Evolutionary conservation across 257 asterid species (phyloP), one percentile per base, ranked within the genome.

Genomic region (Scutellaria baicalensis): DNA sequence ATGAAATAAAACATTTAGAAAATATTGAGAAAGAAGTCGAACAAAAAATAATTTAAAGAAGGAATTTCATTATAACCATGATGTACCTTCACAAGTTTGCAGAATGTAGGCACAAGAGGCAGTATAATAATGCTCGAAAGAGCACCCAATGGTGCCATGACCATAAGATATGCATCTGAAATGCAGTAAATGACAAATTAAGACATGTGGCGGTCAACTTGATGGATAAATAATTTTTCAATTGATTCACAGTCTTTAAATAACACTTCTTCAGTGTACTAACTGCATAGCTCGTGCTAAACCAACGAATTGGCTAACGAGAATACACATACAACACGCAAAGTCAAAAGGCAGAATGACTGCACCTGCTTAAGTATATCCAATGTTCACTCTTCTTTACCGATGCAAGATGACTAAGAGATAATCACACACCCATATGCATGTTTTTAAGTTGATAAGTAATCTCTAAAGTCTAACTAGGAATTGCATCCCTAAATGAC

Each of bases 161-260:
- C 78, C 88, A 80, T 69, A 75, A 83, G 80, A 69, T 69, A 72
- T 56, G 84, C 84, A 83, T 83, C 85, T 83, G 82, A 47, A 62
- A 62, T 60, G 57, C 70, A 62, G 8, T 44, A 64, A 27, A 27
- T 5, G 54, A 51, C 6, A 49, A n/a, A 62, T 44, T 42, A 42
- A 9, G 38, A 62, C 27, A 49, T 43, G 42, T 51, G 38, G 47
- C 31, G 13, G 38, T 36, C 76, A 61, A 36, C 67, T 73, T 14
- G 23, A 55, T 6, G 49, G 65, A 62, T 31, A 6, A 42, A 9
- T 13, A 35, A 8, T 40, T 23, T 27, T 27, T 73, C 21, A 14
- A 55, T 6, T 48, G 70, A 62, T 31, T 3, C 31, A 9, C 13
- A 35, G 7, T 40, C 47, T 10, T 14, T 42, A 23, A 49, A 72